Percentiles rank a stretch among this genome's conserved stretches.
phyloP scores from a whole-genome alignment of 768 basidiomycete species.

The Tulasnella sp. region DNA sequence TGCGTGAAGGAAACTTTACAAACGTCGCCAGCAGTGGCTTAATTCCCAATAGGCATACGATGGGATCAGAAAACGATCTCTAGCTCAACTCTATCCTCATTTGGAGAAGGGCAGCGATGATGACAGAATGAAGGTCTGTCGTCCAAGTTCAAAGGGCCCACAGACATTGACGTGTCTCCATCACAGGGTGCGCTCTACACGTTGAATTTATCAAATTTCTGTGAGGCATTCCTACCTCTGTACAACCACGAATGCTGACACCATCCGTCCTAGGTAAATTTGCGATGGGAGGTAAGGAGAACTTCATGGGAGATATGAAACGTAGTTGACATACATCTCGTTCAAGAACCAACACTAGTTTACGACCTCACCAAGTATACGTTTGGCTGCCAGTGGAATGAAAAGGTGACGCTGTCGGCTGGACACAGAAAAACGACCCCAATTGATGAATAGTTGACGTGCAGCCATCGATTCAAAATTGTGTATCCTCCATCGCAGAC shows the following conservation, averaged over 20 bases:
- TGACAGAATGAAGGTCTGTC: constrained; percentile 68
- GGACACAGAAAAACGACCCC: no score
- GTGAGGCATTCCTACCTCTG: constrained; percentile 36
- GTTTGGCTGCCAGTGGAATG: constrained; percentile 74
- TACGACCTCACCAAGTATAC: constrained; percentile 56
- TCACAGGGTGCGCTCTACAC: constrained; percentile 69
- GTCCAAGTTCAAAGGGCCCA: background rate
- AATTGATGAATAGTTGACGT: background rate
- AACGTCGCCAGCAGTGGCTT: background rate
- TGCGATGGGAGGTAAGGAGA: constrained; percentile 40
- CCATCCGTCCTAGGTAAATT: constrained; percentile 39
- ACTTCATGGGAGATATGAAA: background rate
- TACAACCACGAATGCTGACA: background rate
- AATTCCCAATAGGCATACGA: constrained; percentile 53
- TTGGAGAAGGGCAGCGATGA: constrained; percentile 70
- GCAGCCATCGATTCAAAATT: constrained; percentile 72
- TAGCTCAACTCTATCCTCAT: constrained; percentile 55
- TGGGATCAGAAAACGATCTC: constrained; percentile 59
- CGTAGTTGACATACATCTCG: constrained; percentile 32
- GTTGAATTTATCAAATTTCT: constrained; percentile 60
- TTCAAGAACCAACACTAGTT: constrained; percentile 59
- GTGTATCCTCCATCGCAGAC: constrained; percentile 59
- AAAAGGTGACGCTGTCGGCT: constrained; percentile 52
- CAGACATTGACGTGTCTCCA: background rate
- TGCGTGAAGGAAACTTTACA: constrained; percentile 35